Evolutionary conservation across 208 protist species (phyloP).

Genomic region (Leishmania major): DNA sequence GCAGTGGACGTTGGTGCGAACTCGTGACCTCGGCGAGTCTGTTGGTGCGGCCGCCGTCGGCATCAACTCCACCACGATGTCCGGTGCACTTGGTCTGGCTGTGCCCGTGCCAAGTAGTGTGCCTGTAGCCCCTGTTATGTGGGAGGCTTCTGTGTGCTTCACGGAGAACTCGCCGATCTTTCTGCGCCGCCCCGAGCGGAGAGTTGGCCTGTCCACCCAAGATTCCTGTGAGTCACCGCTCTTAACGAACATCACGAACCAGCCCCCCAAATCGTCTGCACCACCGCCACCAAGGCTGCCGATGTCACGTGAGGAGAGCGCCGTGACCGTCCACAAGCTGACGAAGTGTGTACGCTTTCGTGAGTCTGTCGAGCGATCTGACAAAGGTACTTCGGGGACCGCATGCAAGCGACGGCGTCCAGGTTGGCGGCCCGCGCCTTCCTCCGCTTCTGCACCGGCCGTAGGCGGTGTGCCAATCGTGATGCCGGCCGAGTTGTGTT

Average conservation of each 20-base stretch:
- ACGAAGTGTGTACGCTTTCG: conserved; percentile 14
- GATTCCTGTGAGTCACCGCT: background rate
- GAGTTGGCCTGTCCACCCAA: too few relatives aligned
- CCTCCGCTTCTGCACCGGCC: background rate
- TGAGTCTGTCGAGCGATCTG: conserved; percentile 2
- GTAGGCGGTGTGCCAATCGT: conserved; percentile 1
- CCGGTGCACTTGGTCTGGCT: background rate
- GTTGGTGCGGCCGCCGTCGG: background rate
- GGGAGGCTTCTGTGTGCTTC: background rate
- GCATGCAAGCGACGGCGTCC: background rate
- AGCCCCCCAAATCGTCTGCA: too few relatives aligned
- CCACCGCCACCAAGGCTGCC: background rate
- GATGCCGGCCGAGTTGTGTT: conserved; percentile 8
- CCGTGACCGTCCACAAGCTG: background rate
- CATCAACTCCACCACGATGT: background rate
- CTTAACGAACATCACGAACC: background rate
- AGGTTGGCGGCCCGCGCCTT: too few relatives aligned
- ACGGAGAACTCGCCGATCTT: conserved; percentile 6
- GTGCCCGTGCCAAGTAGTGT: background rate
- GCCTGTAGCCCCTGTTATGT: background rate
- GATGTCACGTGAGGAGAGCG: background rate
- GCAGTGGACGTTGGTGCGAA: background rate
- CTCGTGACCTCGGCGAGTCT: background rate
- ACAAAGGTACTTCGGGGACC: background rate
- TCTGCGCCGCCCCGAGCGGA: conserved; percentile 3